Evolutionary conservation across 441 rosid species (phyloP), one percentile per base, ranked within the genome.

Genomic region (Adansonia madagascariensis): DNA sequence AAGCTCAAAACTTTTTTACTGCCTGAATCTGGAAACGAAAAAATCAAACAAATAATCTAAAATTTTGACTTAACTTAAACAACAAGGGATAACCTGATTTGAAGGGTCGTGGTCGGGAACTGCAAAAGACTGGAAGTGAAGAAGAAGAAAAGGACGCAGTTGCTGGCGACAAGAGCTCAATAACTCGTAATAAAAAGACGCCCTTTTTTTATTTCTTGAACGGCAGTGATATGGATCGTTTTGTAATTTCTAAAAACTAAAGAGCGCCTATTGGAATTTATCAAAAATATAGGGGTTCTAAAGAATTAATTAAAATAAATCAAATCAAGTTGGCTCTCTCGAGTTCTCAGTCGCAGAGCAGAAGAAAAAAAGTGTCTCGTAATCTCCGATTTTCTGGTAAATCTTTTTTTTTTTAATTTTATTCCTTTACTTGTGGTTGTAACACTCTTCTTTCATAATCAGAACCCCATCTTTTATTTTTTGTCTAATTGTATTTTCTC

Each of bases 361-460:
- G 15, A 68, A 22, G 71, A 9, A 41, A 17, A 60, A 69, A 46
- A 15, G 61, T 35, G 3, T 35, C 71, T 75, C 52, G 66, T 24
- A 47, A 62, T 62, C 66, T 70, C 72, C 66, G 72, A 62, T 72
- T 24, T 55, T 55, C 62, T 57, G 31, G 62, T 27, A 18, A 69
- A 14, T 47, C 17, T 14, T 47, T 24, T 49, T 22, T 20, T 67
- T 62, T 3, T 67, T 11, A 55, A 1, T 55, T n/a, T 5, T 4
- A 41, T 4, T 41, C 8, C 4, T 3, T 31, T 31, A 31, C 8
- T 14, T 14, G 5, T 7, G 31, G 8, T 20, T 8, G 31, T 18
- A 57, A 57, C 12, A 8, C 5, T 53, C 57, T 57, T 3, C 31
- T 20, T 8, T 57, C 62, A 20, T 57, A 20, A 57, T 57, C 62